Evolutionary conservation across 805 yeast species (phyloP), one percentile per base, ranked within the genome.

Genomic region (Wickerhamomyces bovis): DNA sequence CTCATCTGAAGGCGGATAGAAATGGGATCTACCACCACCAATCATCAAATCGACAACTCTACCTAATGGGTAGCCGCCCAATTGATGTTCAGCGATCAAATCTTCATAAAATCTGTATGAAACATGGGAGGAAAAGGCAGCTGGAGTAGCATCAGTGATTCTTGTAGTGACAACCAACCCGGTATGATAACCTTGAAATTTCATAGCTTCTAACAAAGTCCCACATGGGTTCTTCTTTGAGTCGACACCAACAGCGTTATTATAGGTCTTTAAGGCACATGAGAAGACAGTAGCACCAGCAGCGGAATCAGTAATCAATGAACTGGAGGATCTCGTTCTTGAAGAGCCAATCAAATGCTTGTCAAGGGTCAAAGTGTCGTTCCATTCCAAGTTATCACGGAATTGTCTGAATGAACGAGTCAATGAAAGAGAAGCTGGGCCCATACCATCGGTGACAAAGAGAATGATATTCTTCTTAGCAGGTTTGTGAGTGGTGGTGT

Each of bases 201-300:
- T 89, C 58, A 92, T 81, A 1, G 95, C 95, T 66, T 90, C 98
- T 53, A 90, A 69, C 38, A 90, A 67, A 2, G 96, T 88, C 7
- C 96, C 97, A 61, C 95, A 85, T 6, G 97, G 95, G n/a, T 59
- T 54, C 42, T 75, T 70, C 28, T 72, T 66, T 1, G 88, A 79
- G 49, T 76, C 76, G 15, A 90, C 96, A n/a, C 89, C 95, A 62
- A 90, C 85, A 12, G 96, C 97, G 15, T 95, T 94, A 63, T 90
- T 90, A 67, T 87, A 89, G 6, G 89, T 70, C 69, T 90, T 90
- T 56, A 80, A 60, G 6, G 81, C 92, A 65, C 96, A 88, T 0
- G 95, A 74, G 59, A 89, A 90, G 1, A 96, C 97, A 13, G 96
- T 89, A 15, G 97, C 98, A 15, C 97, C 97, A 2, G 98, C 98